Conservation (phyloP, 768 basidiomycete genomes). For the Mycena vulgaris region DNA sequence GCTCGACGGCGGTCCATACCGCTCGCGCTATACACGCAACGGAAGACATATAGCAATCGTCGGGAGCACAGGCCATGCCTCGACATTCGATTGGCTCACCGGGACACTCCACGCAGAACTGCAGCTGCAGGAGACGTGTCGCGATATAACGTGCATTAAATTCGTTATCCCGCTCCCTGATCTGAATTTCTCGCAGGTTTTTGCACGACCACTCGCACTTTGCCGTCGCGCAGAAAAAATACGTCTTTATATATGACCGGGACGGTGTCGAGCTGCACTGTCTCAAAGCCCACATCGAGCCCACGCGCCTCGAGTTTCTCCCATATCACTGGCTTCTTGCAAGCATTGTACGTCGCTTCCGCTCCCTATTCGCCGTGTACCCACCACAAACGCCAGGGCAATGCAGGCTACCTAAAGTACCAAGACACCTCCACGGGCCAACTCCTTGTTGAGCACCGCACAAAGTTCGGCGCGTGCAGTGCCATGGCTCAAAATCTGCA, state of each 20-base stretch:
- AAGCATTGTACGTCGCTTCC: slow-evolving; percentile 71
- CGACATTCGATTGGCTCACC: slow-evolving; percentile 94
- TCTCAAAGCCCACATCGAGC: slow-evolving; percentile 88
- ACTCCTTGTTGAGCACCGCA: slow-evolving; percentile 89
- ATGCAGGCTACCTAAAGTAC: slow-evolving; percentile 94
- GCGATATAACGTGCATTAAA: slow-evolving; percentile 89
- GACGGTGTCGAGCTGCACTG: slow-evolving; percentile 94
- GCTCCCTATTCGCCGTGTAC: background rate
- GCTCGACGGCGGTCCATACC: slow-evolving; percentile 90
- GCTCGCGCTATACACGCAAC: slow-evolving; percentile 89
- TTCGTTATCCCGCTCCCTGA: background rate
- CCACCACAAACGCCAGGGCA: slow-evolving; percentile 66
- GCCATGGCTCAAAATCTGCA: slow-evolving; percentile 94
- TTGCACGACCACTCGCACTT: slow-evolving; percentile 94
- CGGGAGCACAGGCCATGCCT: slow-evolving; percentile 87
- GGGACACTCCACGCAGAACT: slow-evolving; percentile 90
- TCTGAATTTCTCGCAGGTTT: slow-evolving; percentile 65
- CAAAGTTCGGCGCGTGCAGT: slow-evolving; percentile 87
- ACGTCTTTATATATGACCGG: slow-evolving; percentile 96
- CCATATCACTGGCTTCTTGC: slow-evolving; percentile 97
- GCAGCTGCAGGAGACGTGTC: slow-evolving; percentile 90
- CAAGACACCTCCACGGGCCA: slow-evolving; percentile 97
- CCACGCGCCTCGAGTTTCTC: slow-evolving; percentile 91
- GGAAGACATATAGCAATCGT: slow-evolving; percentile 94
- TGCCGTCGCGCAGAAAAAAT: slow-evolving; percentile 96